These are phyloP conservation scores for Podila verticillata DNA, from an alignment of 192 early-diverging fungal genomes.

Conservation along the genomic window DNA sequence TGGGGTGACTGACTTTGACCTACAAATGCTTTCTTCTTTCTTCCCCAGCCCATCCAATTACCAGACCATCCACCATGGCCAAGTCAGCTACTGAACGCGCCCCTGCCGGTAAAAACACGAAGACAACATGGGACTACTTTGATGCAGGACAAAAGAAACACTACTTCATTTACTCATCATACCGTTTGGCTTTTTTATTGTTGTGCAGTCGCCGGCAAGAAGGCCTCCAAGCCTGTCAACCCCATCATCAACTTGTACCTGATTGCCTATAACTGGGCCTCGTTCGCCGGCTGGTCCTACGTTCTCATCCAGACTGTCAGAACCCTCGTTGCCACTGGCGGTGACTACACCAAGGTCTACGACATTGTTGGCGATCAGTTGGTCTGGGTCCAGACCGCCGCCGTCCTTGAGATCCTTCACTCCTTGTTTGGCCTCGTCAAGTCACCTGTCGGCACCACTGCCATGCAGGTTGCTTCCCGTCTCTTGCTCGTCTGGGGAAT, in stretches of 20 bases:
- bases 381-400: constrained; percentile 82
- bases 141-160: not conserved
- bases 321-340: constrained; percentile 62
- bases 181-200: not conserved
- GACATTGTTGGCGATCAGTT: constrained; percentile 69
- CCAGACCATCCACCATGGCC: constrained; percentile 16
- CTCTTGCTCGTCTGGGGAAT: constrained; percentile 87
- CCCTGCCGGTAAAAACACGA: not conserved
- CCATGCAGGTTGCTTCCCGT: constrained; percentile 89
- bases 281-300: constrained; percentile 84
- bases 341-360: constrained; percentile 70
- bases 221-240: constrained; percentile 41
- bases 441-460: constrained; percentile 81
- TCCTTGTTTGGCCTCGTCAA: constrained; percentile 75
- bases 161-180: not conserved
- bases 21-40: not conserved
- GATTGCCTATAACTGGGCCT: constrained; percentile 85
- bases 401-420: constrained; percentile 81
- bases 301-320: constrained; percentile 67
- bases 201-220: constrained; percentile 32
- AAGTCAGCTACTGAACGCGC: constrained; percentile 23
- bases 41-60: not conserved
- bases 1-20: too few species aligned
- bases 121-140: not conserved
- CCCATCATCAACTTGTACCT: constrained; percentile 71